Evolutionary conservation across 345 rosid species (phyloP).

Genomic region (Mallotus nudiflorus): DNA sequence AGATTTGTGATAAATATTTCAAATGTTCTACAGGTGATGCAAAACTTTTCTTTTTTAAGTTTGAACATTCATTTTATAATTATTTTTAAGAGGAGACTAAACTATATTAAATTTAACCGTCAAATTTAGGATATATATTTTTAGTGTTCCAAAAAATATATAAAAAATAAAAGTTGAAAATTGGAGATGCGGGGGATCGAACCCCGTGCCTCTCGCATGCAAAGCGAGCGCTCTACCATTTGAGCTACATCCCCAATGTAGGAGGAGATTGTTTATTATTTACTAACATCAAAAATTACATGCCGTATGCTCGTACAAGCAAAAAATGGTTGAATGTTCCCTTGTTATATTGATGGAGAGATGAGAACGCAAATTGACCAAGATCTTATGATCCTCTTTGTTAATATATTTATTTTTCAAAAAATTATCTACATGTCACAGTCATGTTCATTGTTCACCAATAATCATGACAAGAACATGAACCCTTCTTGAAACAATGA

Average conservation of each 20-base stretch:
- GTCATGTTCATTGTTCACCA: conserved; percentile 66
- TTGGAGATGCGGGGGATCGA: conserved; percentile 44
- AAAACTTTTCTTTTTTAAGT: too few species aligned
- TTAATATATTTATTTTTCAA: too few species aligned
- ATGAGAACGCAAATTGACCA: background rate
- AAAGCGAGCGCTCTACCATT: conserved; percentile 53
- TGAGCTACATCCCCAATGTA: conserved; percentile 57
- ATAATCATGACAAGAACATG: conserved; percentile 76
- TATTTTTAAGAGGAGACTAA: too few species aligned
- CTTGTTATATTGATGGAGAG: background rate
- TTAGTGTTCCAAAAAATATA: too few species aligned
- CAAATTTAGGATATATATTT: too few species aligned
- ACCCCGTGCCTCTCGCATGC: conserved; percentile 47
- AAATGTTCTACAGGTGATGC: too few species aligned
- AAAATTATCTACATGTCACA: background rate
- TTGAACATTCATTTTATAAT: too few species aligned
- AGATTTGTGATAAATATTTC: too few species aligned
- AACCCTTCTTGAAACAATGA: conserved; percentile 67
- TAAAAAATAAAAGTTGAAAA: too few species aligned
- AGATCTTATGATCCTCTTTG: background rate
- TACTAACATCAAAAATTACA: too few species aligned
- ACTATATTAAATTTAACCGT: too few species aligned
- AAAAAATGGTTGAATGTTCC: conserved; percentile 17
- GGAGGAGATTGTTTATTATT: too few species aligned
- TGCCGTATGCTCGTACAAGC: background rate